A percentile compares a stretch with the other conserved stretches of the same genome.
Conservation (phyloP, 176 grass and related monocot genomes). For the Juncus inflexus region DNA sequence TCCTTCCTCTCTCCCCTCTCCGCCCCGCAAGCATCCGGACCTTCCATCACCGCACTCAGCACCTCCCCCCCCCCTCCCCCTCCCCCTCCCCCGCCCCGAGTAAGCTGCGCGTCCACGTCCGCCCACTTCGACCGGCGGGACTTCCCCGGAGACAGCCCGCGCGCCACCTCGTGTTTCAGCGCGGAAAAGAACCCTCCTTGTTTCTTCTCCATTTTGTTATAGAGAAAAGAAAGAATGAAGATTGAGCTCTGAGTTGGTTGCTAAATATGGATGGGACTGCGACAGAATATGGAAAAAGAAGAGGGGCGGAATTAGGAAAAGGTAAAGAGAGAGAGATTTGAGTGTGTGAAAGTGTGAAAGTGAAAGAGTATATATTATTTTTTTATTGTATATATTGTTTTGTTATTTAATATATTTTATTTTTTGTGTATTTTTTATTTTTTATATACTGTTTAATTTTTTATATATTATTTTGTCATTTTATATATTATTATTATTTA, state of each 20-base stretch:
- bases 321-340: constrained; percentile 30
- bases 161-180: constrained; percentile 56
- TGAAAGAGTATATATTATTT: too few species aligned
- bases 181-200: constrained; percentile 67
- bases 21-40: constrained; percentile 62
- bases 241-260: constrained; percentile 7
- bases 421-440: too few species aligned
- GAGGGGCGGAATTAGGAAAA: constrained; percentile 32
- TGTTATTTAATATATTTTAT: too few species aligned
- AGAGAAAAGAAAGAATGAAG: background rate
- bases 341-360: background rate
- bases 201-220: constrained; percentile 61
- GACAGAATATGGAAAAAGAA: constrained; percentile 28
- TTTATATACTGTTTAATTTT: too few species aligned
- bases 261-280: background rate
- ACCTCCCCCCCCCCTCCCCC: constrained; percentile 40
- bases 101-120: constrained; percentile 30
- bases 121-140: constrained; percentile 32
- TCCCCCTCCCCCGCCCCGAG: constrained; percentile 1
- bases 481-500: too few species aligned
- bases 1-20: constrained; percentile 32
- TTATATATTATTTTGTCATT: too few species aligned
- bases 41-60: constrained; percentile 72
- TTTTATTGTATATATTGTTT: too few species aligned
- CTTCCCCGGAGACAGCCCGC: constrained; percentile 55